Evolutionary conservation across 2,329 filamentous ascomycete species (phyloP), one percentile per base, ranked within the genome.

Genomic region (Aspergillus brunneoviolaceus): DNA sequence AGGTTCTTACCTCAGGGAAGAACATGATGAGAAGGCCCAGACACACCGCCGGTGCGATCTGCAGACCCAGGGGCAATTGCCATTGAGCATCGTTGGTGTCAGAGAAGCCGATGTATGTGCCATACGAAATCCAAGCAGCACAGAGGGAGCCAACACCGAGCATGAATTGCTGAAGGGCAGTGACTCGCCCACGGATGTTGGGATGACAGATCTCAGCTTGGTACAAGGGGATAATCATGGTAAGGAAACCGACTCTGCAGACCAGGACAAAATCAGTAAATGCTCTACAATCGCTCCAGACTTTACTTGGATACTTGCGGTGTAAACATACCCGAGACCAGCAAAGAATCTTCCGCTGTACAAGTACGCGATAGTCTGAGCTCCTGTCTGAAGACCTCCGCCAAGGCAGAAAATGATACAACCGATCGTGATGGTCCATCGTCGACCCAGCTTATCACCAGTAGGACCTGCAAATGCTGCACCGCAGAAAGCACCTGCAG

Each of bases 151-250:
- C 91, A 29, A 94, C 84, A 1, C 90, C 90, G 55, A 94, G 74
- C 89, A 93, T 93, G 70, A 93, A 92, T 68, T 93, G 90, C 73
- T 93, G 90, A 3, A 94, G 79, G 31, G 86, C 84, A 0, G 89
- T 92, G 33, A 95, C 84, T 63, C 87, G 81, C 12, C 90, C 91
- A 72, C 91, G 85, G 68, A 94, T 94, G 60, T 83, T 84, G 1
- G 91, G 91, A 71, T 94, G 91, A 3, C 88, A 87, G 25, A 94
- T 82, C 70, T 95, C 91, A 23, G 89, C 89, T 71, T 93, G 90
- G 72, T 92, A 94, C 0, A 93, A 75, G 2, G 90, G 86, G 42
- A 89, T 79, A 62, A 88, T 85, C 85, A 87, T 88, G 64, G 82
- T 81, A 7, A 88, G 76, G 57, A 85, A 79, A 10, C 86, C 86